Base-by-base conservation (phyloP, 768 basidiomycete genomes). In the Lenzites betulinus region DNA sequence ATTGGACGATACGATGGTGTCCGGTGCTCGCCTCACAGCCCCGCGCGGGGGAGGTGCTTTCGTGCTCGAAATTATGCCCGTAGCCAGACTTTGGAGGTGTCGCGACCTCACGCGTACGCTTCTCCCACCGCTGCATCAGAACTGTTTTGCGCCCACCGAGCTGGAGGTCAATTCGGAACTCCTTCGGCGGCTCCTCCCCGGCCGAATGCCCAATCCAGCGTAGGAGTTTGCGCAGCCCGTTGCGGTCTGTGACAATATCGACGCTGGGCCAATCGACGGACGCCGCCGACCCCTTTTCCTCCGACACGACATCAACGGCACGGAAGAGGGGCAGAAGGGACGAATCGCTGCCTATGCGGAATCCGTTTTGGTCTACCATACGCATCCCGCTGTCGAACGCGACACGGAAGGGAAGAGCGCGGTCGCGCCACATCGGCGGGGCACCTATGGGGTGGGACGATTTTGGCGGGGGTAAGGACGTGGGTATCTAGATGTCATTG, bases 91-190 rank as follows among this genome's bases (percentile, higher is more conserved):
- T 63, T 7, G 55, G 65, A 0, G 51, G 55, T 16, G 63, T 23
- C 13, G 64, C 56, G 22, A 26, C 28, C 26, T 74, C 66, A 2
- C 54, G 60, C 67, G 12, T 71, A 58, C 60, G 73, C 69, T 59
- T 80, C 81, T 82, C 87, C 88, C 74, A 76, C 1, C 90, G 75
- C 55, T 82, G 84, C 65, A 91, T 73, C 26, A 92, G 66, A 16
- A 89, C 74, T 0, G 90, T 90, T 55, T 75, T 76, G 18, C 66
- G 66, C 0, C 89, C 88, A 0, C 77, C 80, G 18, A 89, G 75
- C 68, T 92, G 84, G 3, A 85, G 61, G 57, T 93, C 89, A 62
- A 93, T 88, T 20, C 90, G 76, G 67, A 92, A 93, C n/a, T 66
- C 61, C 11, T 72, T 73, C 25, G 72, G 75, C 18, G 67, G 69